phyloP scores from a whole-genome alignment of 2,329 filamentous ascomycete species.

The Talaromyces marneffei region DNA sequence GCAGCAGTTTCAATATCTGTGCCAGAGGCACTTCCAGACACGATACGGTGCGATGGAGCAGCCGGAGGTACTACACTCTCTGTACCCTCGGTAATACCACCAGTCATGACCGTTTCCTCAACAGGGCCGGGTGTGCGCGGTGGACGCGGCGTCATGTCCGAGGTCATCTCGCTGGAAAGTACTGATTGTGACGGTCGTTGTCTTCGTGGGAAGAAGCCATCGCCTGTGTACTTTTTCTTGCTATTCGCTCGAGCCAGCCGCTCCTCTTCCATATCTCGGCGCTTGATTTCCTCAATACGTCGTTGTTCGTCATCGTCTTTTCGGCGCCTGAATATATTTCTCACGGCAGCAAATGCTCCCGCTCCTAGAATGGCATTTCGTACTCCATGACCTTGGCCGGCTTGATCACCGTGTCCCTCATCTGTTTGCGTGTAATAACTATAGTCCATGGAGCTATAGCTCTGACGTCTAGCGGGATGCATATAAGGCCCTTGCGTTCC shows the following conservation, averaged over 20 bases:
- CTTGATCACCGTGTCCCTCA: constrained; percentile 33
- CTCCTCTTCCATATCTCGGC: constrained; percentile 49
- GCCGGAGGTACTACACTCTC: constrained; percentile 34
- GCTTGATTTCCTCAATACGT: constrained; percentile 51
- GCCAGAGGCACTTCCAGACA: constrained; percentile 12
- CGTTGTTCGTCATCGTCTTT: constrained; percentile 53
- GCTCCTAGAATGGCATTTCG: constrained; percentile 60
- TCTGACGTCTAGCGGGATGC: constrained; percentile 22
- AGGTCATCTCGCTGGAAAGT: constrained; percentile 34
- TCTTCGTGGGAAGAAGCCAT: constrained; percentile 45
- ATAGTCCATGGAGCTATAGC: constrained; percentile 25
- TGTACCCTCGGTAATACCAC: constrained; percentile 23
- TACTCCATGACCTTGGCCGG: constrained; percentile 41
- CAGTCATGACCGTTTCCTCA: constrained; percentile 31
- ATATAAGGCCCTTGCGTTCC: constrained; percentile 20
- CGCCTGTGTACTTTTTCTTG: constrained; percentile 63
- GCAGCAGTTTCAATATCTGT: constrained; percentile 26
- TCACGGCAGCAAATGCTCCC: constrained; percentile 57
- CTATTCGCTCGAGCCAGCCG: constrained; percentile 49
- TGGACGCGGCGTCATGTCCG: constrained; percentile 24
- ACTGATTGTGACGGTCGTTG: constrained; percentile 28
- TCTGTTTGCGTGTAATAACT: constrained; percentile 40
- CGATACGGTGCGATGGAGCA: constrained; percentile 33
- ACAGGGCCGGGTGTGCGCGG: constrained; percentile 25
- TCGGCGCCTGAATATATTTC: constrained; percentile 57